A percentile compares a stretch with the other conserved stretches of the same genome.
Evolutionary conservation across 106 monocot genomes (phyloP).

Genomic region (Allium fistulosum): DNA sequence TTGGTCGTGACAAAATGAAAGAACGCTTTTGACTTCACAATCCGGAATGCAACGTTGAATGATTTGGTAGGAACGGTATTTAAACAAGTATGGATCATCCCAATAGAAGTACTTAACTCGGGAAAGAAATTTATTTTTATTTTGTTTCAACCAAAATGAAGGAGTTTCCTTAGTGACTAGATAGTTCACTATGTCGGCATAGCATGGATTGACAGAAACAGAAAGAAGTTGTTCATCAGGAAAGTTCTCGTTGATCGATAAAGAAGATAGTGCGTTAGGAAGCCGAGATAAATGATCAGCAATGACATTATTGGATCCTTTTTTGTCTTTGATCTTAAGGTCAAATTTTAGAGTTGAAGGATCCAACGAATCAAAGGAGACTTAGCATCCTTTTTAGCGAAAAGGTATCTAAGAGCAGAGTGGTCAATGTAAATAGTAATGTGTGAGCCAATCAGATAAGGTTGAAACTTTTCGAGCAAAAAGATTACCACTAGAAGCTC

Average conservation of each 20-base stretch:
- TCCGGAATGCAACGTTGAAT: not conserved
- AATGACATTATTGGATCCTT: slow-evolving; percentile 11
- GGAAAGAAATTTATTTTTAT: not conserved
- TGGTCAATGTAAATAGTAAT: not conserved
- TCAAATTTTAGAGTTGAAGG: slow-evolving; percentile 12
- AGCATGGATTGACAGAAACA: not conserved
- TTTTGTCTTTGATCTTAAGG: slow-evolving; percentile 14
- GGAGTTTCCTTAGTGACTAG: not conserved
- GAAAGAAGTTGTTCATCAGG: slow-evolving; percentile 10
- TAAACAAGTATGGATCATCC: not conserved
- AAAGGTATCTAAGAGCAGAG: not conserved
- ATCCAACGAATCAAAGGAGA: slow-evolving; percentile 9
- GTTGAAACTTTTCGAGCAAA: slow-evolving; percentile 2
- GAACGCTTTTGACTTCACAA: not conserved
- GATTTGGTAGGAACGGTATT: not conserved
- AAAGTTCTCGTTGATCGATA: not conserved
- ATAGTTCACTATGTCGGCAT: slow-evolving; percentile 13
- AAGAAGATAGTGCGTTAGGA: not conserved
- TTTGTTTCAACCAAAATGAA: not conserved
- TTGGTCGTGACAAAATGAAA: not conserved
- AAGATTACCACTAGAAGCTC: not conserved
- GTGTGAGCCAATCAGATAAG: not conserved
- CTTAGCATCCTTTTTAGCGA: slow-evolving; percentile 12
- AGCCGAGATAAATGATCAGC: slow-evolving; percentile 13
- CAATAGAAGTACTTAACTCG: not conserved